Evolutionary conservation across 1,284 basidiomycete genomes (phyloP), one percentile per base, ranked within the genome.

Genomic region (Austroboletus rostrupii): DNA sequence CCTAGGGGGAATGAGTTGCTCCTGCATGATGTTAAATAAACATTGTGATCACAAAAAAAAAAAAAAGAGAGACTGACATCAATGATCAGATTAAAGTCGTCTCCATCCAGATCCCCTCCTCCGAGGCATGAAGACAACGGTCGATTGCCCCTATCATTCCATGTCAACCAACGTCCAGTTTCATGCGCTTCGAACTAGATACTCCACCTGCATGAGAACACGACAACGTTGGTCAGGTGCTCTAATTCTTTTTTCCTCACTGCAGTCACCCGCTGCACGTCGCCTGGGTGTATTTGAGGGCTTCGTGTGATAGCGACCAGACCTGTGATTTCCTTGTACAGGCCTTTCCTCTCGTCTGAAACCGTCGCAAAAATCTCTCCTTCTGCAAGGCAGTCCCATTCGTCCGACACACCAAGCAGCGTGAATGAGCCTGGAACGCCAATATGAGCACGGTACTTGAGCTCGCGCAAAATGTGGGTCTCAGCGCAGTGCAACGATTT

Each of bases 281-380:
- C 77, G 0, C 77, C 77, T 3, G 75, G 76, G 49, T 78, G 77
- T 41, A 78, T 71, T 37, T 76, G 72, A 2, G 78, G 78, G n/a
- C 73, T 74, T 1, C 77, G 66, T 14, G 77, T 73, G 45, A 79
- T 70, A n/a, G 72, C 61, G 1, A 78, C 65, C 2, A 52, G 51
- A 5, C 77, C 78, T 3, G 67, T 59, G 26, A 79, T 62, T 41
- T 61, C 62, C 20, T 59, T 0, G 29, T 61, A 56, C 19, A 63
- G 0, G 21, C 52, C 50, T 0, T 31, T 64, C 40, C 62, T 66
- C 23, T 68, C 63, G 45, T 75, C 72, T 10, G 55, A 41, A 1
- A 74, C 61, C 8, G 70, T 68, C 9, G 73, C 73, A 45, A 68
- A 78, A 35, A 76, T 70, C 52, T 79, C 72, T 9, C 71, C 69